Conservation (phyloP, 345 rosid species). For the Theobroma cacao region DNA sequence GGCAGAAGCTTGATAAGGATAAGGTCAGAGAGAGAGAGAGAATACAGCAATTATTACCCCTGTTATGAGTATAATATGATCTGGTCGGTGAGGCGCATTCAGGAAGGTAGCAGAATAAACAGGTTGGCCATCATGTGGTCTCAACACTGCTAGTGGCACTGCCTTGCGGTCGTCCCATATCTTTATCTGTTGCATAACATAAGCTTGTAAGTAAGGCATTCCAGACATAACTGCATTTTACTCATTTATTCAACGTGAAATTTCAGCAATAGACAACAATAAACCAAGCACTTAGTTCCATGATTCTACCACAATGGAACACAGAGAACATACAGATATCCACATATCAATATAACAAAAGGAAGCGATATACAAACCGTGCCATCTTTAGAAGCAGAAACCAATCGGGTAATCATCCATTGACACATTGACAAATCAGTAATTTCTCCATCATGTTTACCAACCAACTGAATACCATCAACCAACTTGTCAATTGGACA, state of each 20-base stretch:
- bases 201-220: slow-evolving; percentile 3
- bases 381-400: slow-evolving; percentile 89
- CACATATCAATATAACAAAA: neutral
- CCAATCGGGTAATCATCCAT: slow-evolving; percentile 80
- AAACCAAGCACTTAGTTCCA: neutral
- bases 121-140: slow-evolving; percentile 83
- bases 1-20: neutral
- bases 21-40: neutral
- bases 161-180: slow-evolving; percentile 88
- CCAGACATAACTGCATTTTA: neutral
- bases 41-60: slow-evolving; percentile 48
- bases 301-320: neutral
- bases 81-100: slow-evolving; percentile 68
- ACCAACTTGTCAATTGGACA: slow-evolving; percentile 63
- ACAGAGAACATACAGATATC: neutral
- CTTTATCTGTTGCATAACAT: slow-evolving; percentile 56
- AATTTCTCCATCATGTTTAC: slow-evolving; percentile 87
- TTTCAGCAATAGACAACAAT: neutral
- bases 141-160: slow-evolving; percentile 62
- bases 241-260: too few relatives aligned
- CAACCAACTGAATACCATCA: slow-evolving; percentile 79
- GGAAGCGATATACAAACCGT: slow-evolving; percentile 49
- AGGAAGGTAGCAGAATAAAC: slow-evolving; percentile 71
- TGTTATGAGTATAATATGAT: slow-evolving; percentile 79
- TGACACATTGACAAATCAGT: slow-evolving; percentile 97